Evolutionary conservation across 176 grass and related monocot genomes (phyloP).

Genomic region (Ensete ventricosum): DNA sequence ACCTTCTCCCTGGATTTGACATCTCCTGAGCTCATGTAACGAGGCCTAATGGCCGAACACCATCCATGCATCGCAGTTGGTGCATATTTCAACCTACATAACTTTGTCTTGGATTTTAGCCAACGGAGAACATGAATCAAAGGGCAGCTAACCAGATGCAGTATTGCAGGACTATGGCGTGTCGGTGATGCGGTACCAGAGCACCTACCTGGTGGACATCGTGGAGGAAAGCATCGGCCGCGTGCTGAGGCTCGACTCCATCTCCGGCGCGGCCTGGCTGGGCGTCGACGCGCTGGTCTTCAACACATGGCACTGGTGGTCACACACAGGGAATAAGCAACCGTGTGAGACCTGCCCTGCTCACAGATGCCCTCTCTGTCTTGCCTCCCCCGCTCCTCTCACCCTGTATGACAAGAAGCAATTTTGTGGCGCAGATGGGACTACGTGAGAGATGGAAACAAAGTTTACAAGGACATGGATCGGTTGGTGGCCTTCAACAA

Average conservation of each 20-base stretch:
- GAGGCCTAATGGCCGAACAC: too few relatives aligned
- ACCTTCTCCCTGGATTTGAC: neutral
- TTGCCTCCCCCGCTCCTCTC: neutral
- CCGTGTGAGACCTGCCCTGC: conserved; percentile 36
- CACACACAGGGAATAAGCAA: conserved; percentile 76
- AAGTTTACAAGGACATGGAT: conserved; percentile 75
- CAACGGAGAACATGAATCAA: neutral
- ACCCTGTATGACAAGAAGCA: neutral
- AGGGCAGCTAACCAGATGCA: neutral
- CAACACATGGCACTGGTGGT: conserved; percentile 99
- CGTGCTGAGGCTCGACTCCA: conserved; percentile 78
- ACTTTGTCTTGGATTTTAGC: neutral
- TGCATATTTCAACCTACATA: too few relatives aligned
- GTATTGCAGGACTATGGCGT: conserved; percentile 52
- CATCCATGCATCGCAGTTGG: too few relatives aligned
- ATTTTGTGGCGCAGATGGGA: conserved; percentile 54
- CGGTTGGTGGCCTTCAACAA: conserved; percentile 76
- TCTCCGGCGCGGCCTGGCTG: conserved; percentile 64
- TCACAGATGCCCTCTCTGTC: neutral
- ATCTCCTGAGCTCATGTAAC: neutral
- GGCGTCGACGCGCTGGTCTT: conserved; percentile 63
- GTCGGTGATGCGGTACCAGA: conserved; percentile 64
- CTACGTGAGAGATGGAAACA: conserved; percentile 55
- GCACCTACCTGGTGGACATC: conserved; percentile 89
- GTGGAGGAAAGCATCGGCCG: conserved; percentile 47